phyloP scores from a whole-genome alignment of 2,329 filamentous ascomycete genomes.

The Colletotrichum phormii region DNA sequence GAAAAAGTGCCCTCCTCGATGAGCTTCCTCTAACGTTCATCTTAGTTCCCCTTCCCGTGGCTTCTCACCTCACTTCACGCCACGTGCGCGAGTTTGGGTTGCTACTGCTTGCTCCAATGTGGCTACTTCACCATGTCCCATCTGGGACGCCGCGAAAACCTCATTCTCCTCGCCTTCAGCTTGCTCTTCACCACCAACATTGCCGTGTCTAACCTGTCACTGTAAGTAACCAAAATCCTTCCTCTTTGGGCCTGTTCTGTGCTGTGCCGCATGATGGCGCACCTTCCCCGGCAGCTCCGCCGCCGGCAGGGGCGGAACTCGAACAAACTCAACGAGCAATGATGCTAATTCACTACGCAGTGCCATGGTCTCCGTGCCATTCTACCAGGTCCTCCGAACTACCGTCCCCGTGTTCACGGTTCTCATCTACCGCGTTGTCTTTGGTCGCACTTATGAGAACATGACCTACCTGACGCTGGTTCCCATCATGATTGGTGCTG shows the following conservation, averaged over 20 bases:
- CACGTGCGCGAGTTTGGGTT: conserved; percentile 67
- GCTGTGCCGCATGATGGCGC: conserved; percentile 6
- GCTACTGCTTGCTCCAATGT: conserved; percentile 61
- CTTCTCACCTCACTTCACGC: conserved; percentile 70
- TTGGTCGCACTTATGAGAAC: conserved; percentile 64
- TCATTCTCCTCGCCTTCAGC: conserved; percentile 69
- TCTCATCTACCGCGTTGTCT: conserved; percentile 68
- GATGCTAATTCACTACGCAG: conserved; percentile 36
- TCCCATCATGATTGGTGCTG: conserved; percentile 70
- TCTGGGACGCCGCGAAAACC: conserved; percentile 63
- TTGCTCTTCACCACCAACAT: conserved; percentile 73
- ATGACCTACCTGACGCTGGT: conserved; percentile 70
- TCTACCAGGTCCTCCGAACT: conserved; percentile 74
- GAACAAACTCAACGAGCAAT: background rate
- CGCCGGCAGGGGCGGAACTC: conserved; percentile 6
- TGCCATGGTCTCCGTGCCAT: conserved; percentile 71
- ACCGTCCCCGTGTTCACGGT: conserved; percentile 72
- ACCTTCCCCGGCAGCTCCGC: conserved; percentile 5
- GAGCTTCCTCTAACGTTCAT: conserved; percentile 20
- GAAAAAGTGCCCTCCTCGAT: background rate
- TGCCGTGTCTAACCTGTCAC: conserved; percentile 72
- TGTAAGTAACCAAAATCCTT: conserved; percentile 49
- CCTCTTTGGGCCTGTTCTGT: background rate
- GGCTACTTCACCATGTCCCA: conserved; percentile 65
- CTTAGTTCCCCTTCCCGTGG: conserved; percentile 70